These are phyloP conservation scores for Phytophthora sp. DNA, from an alignment of 352 stramenopile genomes.

Conservation along the genomic window DNA sequence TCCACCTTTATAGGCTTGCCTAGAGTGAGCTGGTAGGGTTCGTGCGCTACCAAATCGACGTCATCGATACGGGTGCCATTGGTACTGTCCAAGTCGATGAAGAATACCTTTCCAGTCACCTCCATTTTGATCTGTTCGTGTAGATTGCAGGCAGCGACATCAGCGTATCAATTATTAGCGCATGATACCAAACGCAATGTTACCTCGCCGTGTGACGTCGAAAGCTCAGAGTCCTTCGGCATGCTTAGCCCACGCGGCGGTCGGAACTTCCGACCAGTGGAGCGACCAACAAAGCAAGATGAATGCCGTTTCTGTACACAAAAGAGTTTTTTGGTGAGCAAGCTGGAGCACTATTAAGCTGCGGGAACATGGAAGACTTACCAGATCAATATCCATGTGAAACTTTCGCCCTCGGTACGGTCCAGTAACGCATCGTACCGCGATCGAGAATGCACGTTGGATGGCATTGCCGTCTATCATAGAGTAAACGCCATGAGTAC, in stretches of 20 bases:
- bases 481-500: no score
- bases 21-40: constrained; percentile 51
- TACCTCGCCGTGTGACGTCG: constrained; percentile 84
- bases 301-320: constrained; percentile 46
- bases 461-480: constrained; percentile 23
- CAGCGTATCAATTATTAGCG: background rate
- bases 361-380: constrained; percentile 30
- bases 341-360: no score
- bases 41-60: constrained; percentile 48
- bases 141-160: background rate
- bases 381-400: constrained; percentile 60
- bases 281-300: constrained; percentile 76
- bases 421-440: constrained; percentile 55
- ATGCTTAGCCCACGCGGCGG: constrained; percentile 73
- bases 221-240: constrained; percentile 81
- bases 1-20: constrained; percentile 53
- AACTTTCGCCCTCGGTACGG: constrained; percentile 70
- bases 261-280: constrained; percentile 82
- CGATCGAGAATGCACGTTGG: constrained; percentile 50
- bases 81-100: constrained; percentile 82
- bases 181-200: background rate
- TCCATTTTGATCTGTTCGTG: constrained; percentile 67
- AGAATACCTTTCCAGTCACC: constrained; percentile 59
- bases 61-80: constrained; percentile 81
- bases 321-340: background rate